A percentile compares a stretch with the other conserved stretches of the same genome.
phyloP scores from a whole-genome alignment of 2,329 filamentous ascomycete species.

The Aspergillus brunneoviolaceus region DNA sequence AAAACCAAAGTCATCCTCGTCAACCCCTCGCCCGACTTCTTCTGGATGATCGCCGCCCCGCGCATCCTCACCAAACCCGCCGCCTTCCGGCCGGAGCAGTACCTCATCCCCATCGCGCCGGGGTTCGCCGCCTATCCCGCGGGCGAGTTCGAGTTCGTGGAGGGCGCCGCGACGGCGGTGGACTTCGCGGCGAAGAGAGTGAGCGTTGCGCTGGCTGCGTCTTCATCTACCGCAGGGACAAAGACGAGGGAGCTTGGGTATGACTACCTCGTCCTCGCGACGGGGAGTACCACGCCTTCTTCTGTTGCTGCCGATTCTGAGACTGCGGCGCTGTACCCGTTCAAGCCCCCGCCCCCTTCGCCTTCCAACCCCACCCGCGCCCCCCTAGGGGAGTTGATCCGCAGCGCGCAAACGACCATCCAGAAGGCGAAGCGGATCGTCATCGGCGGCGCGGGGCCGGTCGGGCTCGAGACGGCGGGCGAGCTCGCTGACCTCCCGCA shows the following conservation, averaged over 20 bases:
- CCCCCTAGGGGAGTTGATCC: slow-evolving; percentile 34
- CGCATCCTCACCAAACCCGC: slow-evolving; percentile 52
- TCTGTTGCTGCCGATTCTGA: fast-evolving
- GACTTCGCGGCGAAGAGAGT: slow-evolving; percentile 47
- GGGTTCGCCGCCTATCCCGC: slow-evolving; percentile 52
- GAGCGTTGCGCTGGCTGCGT: slow-evolving; percentile 28
- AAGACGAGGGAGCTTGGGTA: slow-evolving; percentile 41
- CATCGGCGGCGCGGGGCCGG: slow-evolving; percentile 51
- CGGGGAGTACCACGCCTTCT: slow-evolving; percentile 51
- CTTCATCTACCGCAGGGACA: too few relatives aligned
- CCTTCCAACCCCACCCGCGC: slow-evolving; percentile 37
- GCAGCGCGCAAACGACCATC: slow-evolving; percentile 36
- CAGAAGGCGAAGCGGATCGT: slow-evolving; percentile 45
- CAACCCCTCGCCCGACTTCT: slow-evolving; percentile 54
- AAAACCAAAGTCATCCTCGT: slow-evolving; percentile 53
- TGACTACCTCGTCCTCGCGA: slow-evolving; percentile 58
- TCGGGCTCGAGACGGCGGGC: slow-evolving; percentile 51
- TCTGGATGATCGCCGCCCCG: slow-evolving; percentile 55
- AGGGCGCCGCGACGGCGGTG: slow-evolving; percentile 50
- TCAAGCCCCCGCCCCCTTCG: background rate
- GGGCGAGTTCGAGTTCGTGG: slow-evolving; percentile 52
- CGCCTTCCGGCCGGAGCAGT: slow-evolving; percentile 49
- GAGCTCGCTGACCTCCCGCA: slow-evolving; percentile 44
- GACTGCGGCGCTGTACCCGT: background rate
- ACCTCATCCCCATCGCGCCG: slow-evolving; percentile 51